Percentiles rank a stretch among this genome's conserved stretches.
Conservation (phyloP, 805 yeast species). For the Metschnikowia hibisci region DNA sequence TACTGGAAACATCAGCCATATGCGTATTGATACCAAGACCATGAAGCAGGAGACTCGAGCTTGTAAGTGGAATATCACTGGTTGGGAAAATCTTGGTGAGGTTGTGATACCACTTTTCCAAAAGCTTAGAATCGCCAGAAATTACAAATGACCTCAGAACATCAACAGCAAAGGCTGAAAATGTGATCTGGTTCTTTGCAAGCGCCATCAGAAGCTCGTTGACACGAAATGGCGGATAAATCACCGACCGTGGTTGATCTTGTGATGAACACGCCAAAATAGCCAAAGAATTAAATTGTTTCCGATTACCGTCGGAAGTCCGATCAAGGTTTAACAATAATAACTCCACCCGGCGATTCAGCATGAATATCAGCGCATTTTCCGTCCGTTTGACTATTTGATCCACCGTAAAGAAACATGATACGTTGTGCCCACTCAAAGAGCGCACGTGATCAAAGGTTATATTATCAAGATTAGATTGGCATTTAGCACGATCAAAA, state of each 20-base stretch:
- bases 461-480: conserved; percentile 28
- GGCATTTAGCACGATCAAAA: conserved; percentile 13
- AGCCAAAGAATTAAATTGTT: conserved; percentile 34
- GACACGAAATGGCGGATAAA: conserved; percentile 41
- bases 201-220: conserved; percentile 30
- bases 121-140: conserved; percentile 13
- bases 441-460: conserved; percentile 33
- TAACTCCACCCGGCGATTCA: conserved; percentile 25
- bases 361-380: conserved; percentile 20
- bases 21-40: conserved; percentile 18
- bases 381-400: conserved; percentile 36
- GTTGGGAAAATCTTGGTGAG: conserved; percentile 33
- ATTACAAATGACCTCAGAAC: conserved; percentile 18
- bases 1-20: conserved; percentile 1
- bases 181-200: conserved; percentile 15
- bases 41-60: conserved; percentile 8
- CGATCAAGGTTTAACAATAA: conserved; percentile 29
- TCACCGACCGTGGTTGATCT: conserved; percentile 25
- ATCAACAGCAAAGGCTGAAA: conserved; percentile 13
- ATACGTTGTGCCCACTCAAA: conserved; percentile 30
- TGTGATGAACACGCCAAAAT: conserved; percentile 25
- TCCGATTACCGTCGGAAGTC: conserved; percentile 5
- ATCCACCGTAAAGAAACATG: conserved; percentile 33
- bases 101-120: conserved; percentile 30
- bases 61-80: conserved; percentile 9